Conservation (phyloP, 1,284 basidiomycete species). For the Peniophora sp. region DNA sequence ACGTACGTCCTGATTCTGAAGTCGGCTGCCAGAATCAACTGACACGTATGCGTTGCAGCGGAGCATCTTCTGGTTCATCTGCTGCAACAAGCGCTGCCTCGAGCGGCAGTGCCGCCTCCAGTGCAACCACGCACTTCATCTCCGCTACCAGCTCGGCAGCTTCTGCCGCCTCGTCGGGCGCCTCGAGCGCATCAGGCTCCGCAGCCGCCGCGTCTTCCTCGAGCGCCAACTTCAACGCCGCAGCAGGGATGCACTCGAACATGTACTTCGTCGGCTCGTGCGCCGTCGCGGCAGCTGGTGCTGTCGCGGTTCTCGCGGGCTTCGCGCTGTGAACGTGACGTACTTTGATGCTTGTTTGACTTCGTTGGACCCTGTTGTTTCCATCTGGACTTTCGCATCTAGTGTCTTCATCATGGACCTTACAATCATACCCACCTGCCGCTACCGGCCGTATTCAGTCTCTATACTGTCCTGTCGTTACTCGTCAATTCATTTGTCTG, state of each 20-base stretch:
- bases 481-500: too few species aligned
- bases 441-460: too few species aligned
- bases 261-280: conserved; percentile 20
- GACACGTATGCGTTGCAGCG: not conserved
- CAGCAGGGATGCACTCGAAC: not conserved
- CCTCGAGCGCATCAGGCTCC: not conserved
- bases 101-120: not conserved
- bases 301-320: conserved; percentile 30
- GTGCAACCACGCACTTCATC: not conserved
- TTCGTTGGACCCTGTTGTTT: too few species aligned
- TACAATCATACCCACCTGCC: too few species aligned
- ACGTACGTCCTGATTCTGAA: conserved; percentile 4
- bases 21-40: too few species aligned
- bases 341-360: too few species aligned
- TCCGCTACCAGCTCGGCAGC: not conserved
- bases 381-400: too few species aligned
- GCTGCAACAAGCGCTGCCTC: not conserved
- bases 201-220: not conserved
- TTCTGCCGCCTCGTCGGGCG: conserved; percentile 2
- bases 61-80: not conserved
- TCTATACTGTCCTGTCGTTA: too few species aligned
- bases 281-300: conserved; percentile 29
- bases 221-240: conserved; percentile 12
- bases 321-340: conserved; percentile 27
- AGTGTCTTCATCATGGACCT: too few species aligned